These are phyloP conservation scores for Metschnikowia henanensis DNA, from an alignment of 805 yeast genomes.

Conservation along the genomic window DNA sequence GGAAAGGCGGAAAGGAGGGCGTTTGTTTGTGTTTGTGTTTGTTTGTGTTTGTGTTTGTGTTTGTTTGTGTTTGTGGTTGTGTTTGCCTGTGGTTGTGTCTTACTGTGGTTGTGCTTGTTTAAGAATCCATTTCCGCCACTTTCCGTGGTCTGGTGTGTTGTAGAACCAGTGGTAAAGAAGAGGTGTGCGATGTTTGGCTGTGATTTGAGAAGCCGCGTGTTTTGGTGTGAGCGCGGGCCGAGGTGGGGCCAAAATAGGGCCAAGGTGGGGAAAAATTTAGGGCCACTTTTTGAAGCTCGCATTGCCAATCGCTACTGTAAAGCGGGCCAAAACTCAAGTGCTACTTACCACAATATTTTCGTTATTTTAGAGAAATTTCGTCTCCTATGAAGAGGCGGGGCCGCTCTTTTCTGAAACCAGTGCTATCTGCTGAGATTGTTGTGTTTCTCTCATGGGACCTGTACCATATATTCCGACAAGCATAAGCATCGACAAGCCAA, in stretches of 20 bases:
- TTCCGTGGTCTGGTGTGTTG: too few species aligned
- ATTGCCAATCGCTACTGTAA: constrained; percentile 58
- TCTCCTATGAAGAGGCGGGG: constrained; percentile 84
- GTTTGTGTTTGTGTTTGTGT: background rate
- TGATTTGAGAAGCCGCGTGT: too few species aligned
- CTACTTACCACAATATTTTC: constrained; percentile 83
- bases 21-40: background rate
- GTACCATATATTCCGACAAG: constrained; percentile 50
- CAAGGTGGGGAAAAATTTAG: too few species aligned
- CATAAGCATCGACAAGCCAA: constrained; percentile 65
- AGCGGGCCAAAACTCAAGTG: constrained; percentile 63
- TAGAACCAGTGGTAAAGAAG: too few species aligned
- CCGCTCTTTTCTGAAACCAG: constrained; percentile 87
- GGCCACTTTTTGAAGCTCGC: constrained; percentile 8
- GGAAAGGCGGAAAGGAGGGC: background rate
- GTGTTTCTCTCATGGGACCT: constrained; percentile 1
- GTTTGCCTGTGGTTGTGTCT: too few species aligned
- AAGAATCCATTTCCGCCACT: too few species aligned
- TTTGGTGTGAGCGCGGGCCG: too few species aligned
- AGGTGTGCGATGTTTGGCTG: too few species aligned
- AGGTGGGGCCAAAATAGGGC: too few species aligned
- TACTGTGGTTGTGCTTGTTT: too few species aligned
- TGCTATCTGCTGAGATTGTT: constrained; percentile 72
- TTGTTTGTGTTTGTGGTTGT: too few species aligned
- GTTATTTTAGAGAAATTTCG: constrained; percentile 88